Base-by-base conservation (phyloP, 139 green algal species). In the Tetradesmus obliquus region DNA sequence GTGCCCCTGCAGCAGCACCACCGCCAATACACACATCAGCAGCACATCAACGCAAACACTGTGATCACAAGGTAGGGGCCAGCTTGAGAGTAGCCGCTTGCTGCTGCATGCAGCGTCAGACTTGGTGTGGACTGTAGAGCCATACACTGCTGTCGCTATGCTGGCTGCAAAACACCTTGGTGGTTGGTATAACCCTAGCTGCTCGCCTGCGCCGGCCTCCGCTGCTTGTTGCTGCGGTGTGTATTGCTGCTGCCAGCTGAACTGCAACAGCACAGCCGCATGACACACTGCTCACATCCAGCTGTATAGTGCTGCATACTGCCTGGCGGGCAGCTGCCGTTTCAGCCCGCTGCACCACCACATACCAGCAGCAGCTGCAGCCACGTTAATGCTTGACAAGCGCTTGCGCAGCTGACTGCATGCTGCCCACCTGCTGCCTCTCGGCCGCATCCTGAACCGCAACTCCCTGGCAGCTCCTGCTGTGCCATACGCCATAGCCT, bases 401-500 rank as follows among this genome's bases (percentile, higher is more conserved):
- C 15, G n/a, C 17, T 19, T 76, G 66, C 66, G n/a, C 17, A 24
- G 2, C 8, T 19, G 13, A 55, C 54, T 66, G 82, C 55, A 72
- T 45, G 13, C 22, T 22, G n/a, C 86, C 2, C 71, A 90, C 86
- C 86, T 90, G 71, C 55, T 90, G 17, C 86, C 71, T 20, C 32
- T 62, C 22, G 53, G 51, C 72, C 86, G 53, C 19, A 90, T 20
- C 20, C 71, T 54, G 8, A 13, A n/a, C 5, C 86, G 86, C 86
- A 84, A 53, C 71, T 90, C 86, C 53, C 86, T 22, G 32, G 86
- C 86, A 55, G 71, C 53, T 13, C 71, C 53, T 51, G 86, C 86
- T 54, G 8, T 84, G 17, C 86, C 86, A 24, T 90, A 90, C 20
- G 53, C 24, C 71, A 90, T 84, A 1, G 86, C 53, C 86, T 90